Conservation (phyloP, 2,329 filamentous ascomycete genomes). For the Monosporascus sp. region DNA sequence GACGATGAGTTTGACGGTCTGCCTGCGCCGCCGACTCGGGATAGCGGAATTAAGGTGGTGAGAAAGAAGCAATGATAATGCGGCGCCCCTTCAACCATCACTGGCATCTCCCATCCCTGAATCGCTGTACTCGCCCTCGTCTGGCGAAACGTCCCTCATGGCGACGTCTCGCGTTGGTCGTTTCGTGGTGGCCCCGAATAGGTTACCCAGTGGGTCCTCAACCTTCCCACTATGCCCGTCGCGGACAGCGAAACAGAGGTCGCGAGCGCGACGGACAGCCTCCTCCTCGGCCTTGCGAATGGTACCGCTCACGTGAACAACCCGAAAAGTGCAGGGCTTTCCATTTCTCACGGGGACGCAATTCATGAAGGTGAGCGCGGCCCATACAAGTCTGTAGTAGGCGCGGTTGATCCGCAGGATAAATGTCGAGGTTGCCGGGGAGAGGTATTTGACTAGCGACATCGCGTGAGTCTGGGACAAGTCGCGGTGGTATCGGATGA, state of each 20-base stretch:
- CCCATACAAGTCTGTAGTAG: conserved; percentile 85
- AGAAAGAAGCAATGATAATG: conserved; percentile 53
- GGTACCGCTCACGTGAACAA: conserved; percentile 85
- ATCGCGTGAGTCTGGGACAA: conserved; percentile 14
- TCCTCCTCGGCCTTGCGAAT: conserved; percentile 91
- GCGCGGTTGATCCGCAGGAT: conserved; percentile 80
- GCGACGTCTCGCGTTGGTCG: conserved; percentile 12
- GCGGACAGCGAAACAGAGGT: conserved; percentile 63
- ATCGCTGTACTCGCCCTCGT: conserved; percentile 40
- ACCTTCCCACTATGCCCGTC: conserved; percentile 28
- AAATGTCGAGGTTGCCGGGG: conserved; percentile 85
- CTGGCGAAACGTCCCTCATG: conserved; percentile 35
- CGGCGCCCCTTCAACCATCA: conserved; percentile 20
- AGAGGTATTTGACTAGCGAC: conserved; percentile 79
- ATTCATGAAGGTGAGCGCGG: conserved; percentile 76
- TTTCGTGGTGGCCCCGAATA: conserved; percentile 28
- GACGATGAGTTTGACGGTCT: conserved; percentile 46
- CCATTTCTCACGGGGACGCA: conserved; percentile 56
- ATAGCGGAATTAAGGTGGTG: conserved; percentile 67
- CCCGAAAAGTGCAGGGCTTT: conserved; percentile 69
- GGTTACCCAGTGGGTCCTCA: conserved; percentile 29
- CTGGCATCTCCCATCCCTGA: conserved; percentile 24
- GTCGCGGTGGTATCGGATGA: conserved; percentile 1
- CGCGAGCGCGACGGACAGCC: conserved; percentile 71
- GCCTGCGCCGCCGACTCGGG: conserved; percentile 37